Base-by-base conservation (phyloP, 441 rosid genomes). In the Pelargonium australe region DNA sequence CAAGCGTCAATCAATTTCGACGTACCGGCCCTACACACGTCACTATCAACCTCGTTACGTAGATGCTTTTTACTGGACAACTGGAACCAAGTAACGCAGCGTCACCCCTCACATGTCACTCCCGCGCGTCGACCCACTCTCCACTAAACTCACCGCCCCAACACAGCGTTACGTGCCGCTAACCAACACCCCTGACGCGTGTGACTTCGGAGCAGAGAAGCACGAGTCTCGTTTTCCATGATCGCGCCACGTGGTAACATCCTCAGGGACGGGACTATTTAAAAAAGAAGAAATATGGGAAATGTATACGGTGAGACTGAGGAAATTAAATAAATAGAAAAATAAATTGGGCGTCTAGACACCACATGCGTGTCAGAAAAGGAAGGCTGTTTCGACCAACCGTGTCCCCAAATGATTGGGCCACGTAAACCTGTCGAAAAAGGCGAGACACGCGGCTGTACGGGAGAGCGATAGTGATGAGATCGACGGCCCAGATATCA, bases 161-260 rank as follows among this genome's bases (percentile, higher is more conserved):
- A n/a, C n/a, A n/a, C n/a, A n/a, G n/a, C n/a, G 25, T 23, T 23
- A 2, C 25, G 25, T 23, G 25, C 25, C 2, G 25, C 0, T 2
- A 23, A 0, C 2, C 2, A 23, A 0, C 2, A 0, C 0, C 2
- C 25, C 25, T 0, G 25, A 23, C 25, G 77, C 73, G 81, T 47
- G 64, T 37, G 65, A 55, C 20, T 51, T 31, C n/a, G 66, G 10
- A 4, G 68, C 25, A 76, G 34, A 47, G 67, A 8, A 49, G 57
- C 65, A 43, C 72, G 74, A 81, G 81, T 83, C 81, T 81, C 81
- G 61, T 73, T 76, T 75, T 64, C 69, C 65, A 68, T 44, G 75
- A 80, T 76, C 73, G 0, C 7, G 78, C 79, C 82, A 83, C 85
- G 88, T 81, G 80, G 76, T 72, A 69, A 66, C 25, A 73, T 69